Conservation (phyloP, 2,329 filamentous ascomycete species). For the Colletotrichum sp. region DNA sequence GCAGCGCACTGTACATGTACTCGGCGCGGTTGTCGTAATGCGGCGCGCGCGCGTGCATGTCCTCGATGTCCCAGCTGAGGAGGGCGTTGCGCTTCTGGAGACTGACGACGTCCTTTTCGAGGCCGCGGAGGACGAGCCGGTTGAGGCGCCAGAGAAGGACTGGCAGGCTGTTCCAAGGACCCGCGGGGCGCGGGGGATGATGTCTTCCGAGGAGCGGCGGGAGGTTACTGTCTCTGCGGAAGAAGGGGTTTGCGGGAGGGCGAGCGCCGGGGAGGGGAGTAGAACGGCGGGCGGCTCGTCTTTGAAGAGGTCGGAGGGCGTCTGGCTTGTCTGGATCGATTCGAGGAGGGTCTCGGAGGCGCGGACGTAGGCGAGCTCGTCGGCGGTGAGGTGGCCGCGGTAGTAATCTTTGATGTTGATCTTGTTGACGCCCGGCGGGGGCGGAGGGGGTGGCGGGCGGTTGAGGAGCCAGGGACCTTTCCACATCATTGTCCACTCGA, state of each 20-base stretch:
- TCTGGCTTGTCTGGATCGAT: slow-evolving; percentile 32
- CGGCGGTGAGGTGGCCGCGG: slow-evolving; percentile 49
- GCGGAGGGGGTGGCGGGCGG: slow-evolving; percentile 38
- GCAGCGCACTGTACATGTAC: slow-evolving; percentile 53
- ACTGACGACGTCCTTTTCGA: slow-evolving; percentile 52
- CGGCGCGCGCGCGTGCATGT: slow-evolving; percentile 52
- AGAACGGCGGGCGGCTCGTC: slow-evolving; percentile 27
- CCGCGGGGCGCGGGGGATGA: slow-evolving; percentile 37
- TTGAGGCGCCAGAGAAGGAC: slow-evolving; percentile 47
- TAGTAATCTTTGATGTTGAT: slow-evolving; percentile 54
- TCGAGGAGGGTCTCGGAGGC: slow-evolving; percentile 37
- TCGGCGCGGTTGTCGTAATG: slow-evolving; percentile 60
- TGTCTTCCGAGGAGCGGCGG: slow-evolving; percentile 17
- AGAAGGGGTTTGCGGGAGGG: slow-evolving; percentile 4
- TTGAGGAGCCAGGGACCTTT: slow-evolving; percentile 51
- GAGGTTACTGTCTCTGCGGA: not conserved
- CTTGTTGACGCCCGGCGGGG: slow-evolving; percentile 43
- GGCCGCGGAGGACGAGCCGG: slow-evolving; percentile 47
- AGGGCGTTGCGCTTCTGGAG: slow-evolving; percentile 51
- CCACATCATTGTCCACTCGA: slow-evolving; percentile 52
- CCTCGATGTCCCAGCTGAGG: slow-evolving; percentile 51
- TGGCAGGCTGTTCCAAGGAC: slow-evolving; percentile 43
- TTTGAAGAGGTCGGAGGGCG: slow-evolving; percentile 27
- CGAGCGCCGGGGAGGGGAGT: slow-evolving; percentile 33
- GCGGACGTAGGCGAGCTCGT: slow-evolving; percentile 45